Evolutionary conservation across 192 early-diverging fungal species (phyloP), one percentile per base, ranked within the genome.

Genomic region (Coemansia sp.): DNA sequence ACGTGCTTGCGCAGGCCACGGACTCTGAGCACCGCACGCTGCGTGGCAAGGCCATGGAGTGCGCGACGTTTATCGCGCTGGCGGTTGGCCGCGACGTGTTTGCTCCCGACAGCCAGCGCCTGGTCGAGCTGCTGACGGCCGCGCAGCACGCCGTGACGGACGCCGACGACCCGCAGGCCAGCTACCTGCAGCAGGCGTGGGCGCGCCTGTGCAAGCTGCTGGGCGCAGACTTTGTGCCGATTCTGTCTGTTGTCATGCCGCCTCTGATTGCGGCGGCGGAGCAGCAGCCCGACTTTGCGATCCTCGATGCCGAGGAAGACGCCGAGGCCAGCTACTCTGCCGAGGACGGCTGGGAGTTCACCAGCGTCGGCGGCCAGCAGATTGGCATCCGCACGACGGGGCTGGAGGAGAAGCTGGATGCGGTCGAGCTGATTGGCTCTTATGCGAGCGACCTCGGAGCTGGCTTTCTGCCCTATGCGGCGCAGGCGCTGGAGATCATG

Each of bases 341-440:
- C 45, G 96, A 96, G 68, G 96, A 99, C 65, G 96, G 93, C 18
- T 99, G 98, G 98, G 95, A 98, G 83, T 93, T 96, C 83, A 85
- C 95, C 30, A 86, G 82, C 60, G 82, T 96, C 51, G 91, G 91
- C 24, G 94, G 91, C n/a, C 90, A 95, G 79, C 92, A 93, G 68
- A 86, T 99, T 61, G 95, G 93, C 30, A 95, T 99, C 84, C 90
- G 90, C 76, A 98, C 96, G 14, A 88, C 93, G 22, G 83, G 91
- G 22, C 82, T 99, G 63, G 98, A 99, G 74, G 98, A 99, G 65
- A 99, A 99, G 73, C 92, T 90, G 75, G 94, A 91, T 11, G 96
- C 98, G 16, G 90, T 99, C 13, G 95, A 98, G 78, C 98, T 99
- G 95, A 75, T 99, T 57, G 85, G 90, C 22, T 93, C 89, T 59